A percentile compares a stretch with the other conserved stretches of the same genome.
Evolutionary conservation across 2,329 filamentous ascomycete genomes (phyloP).

Genomic region (Hymenoscyphus linearis): DNA sequence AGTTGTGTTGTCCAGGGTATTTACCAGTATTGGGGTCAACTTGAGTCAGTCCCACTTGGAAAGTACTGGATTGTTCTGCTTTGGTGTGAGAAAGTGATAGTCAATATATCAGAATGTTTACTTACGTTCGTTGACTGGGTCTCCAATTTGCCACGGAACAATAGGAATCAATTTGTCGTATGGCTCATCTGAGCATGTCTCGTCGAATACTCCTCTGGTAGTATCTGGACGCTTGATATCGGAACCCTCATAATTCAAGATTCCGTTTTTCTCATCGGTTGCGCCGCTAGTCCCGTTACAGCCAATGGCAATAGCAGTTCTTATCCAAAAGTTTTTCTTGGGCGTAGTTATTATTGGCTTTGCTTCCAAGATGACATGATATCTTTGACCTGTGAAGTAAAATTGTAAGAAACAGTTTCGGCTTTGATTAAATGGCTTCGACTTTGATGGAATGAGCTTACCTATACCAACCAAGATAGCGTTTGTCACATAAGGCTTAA

Average conservation of each 20-base stretch:
- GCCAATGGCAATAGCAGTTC: slow-evolving; percentile 7
- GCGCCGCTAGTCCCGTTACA: background rate
- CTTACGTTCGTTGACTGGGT: slow-evolving; percentile 4
- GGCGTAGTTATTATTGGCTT: slow-evolving; percentile 18
- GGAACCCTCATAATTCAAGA: slow-evolving; percentile 1
- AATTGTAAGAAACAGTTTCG: slow-evolving; percentile 32
- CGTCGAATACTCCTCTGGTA: background rate
- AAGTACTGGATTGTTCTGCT: background rate
- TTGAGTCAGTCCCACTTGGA: background rate
- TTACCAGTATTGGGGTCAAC: background rate
- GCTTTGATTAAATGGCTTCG: slow-evolving; percentile 32
- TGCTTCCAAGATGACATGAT: slow-evolving; percentile 40
- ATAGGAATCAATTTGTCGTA: slow-evolving; percentile 3
- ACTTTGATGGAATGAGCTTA: background rate
- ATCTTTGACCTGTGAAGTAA: slow-evolving; percentile 48
- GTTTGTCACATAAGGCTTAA: slow-evolving; percentile 46
- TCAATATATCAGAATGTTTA: background rate
- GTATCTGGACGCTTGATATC: background rate
- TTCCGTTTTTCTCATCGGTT: slow-evolving; percentile 1
- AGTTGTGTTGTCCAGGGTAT: slow-evolving; percentile 3
- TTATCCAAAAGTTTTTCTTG: slow-evolving; percentile 49
- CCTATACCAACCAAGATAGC: slow-evolving; percentile 36
- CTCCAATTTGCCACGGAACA: slow-evolving; percentile 1
- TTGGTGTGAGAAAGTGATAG: background rate
- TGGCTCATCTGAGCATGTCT: slow-evolving; percentile 1